These are phyloP conservation scores for Blepharisma stoltei DNA, from an alignment of 73 alveolate genomes.

Conservation along the genomic window DNA sequence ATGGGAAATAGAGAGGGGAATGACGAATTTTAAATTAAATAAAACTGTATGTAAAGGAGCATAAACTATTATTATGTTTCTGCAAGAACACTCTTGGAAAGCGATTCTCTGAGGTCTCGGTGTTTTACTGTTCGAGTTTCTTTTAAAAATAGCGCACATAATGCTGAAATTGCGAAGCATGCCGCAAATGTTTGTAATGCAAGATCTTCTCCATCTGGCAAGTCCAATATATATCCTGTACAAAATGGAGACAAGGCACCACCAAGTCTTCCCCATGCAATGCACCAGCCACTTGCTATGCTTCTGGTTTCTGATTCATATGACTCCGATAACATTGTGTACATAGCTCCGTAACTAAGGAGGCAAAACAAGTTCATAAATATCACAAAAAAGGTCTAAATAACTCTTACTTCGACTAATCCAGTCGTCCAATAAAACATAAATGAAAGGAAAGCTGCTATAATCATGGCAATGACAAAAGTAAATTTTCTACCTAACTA, in stretches of 20 bases:
- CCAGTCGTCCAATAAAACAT: neutral
- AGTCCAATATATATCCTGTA: neutral
- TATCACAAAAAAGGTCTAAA: neutral
- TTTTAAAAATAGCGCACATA: neutral
- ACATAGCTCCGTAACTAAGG: neutral
- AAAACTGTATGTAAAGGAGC: too few relatives aligned
- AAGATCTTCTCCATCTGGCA: neutral
- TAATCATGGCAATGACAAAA: neutral
- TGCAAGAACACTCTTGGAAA: too few relatives aligned
- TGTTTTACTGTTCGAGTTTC: neutral
- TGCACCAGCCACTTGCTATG: neutral
- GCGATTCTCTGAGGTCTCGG: too few relatives aligned
- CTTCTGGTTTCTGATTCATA: neutral
- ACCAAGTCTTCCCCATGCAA: neutral
- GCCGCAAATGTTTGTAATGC: neutral
- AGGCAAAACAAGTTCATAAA: neutral
- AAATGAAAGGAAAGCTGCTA: neutral
- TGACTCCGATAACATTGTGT: neutral
- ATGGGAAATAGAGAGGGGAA: too few relatives aligned
- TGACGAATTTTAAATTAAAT: too few relatives aligned
- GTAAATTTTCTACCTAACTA: neutral
- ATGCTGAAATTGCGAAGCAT: neutral
- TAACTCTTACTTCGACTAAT: neutral
- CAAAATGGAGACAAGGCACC: neutral
- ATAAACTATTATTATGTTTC: too few relatives aligned